These are phyloP conservation scores for Dovyalis caffra DNA, from an alignment of 345 rosid genomes.

Conservation along the genomic window DNA sequence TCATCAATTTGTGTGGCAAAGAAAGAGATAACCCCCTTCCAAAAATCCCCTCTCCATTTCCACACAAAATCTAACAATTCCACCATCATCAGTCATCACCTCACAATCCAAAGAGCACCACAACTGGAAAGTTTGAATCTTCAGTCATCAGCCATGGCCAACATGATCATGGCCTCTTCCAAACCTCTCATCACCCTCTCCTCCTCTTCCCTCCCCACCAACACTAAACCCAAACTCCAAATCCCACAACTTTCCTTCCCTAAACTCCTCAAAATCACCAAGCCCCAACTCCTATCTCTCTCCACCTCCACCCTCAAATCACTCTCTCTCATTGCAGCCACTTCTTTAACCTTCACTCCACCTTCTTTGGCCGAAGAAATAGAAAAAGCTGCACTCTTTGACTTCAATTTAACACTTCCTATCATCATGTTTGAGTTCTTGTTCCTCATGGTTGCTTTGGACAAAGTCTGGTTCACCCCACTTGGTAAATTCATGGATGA, in stretches of 20 bases:
- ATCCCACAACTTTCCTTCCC: conserved; percentile 36
- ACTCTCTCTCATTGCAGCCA: conserved; percentile 55
- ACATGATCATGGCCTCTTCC: conserved; percentile 71
- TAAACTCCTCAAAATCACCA: conserved; percentile 34
- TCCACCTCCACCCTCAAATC: conserved; percentile 52
- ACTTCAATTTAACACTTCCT: conserved; percentile 89
- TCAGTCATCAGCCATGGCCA: conserved; percentile 52
- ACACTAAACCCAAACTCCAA: conserved; percentile 37
- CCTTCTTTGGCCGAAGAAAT: conserved; percentile 78
- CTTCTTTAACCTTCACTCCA: conserved; percentile 47
- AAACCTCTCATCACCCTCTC: conserved; percentile 34
- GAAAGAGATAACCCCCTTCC: conserved; percentile 44
- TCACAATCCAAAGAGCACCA: neutral
- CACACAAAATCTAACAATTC: neutral
- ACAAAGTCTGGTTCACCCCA: conserved; percentile 78
- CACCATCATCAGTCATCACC: neutral
- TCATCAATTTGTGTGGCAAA: conserved; percentile 66
- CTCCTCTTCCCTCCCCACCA: conserved; percentile 26
- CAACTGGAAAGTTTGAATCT: neutral
- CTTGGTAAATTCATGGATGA: conserved; percentile 89
- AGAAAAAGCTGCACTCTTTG: conserved; percentile 89
- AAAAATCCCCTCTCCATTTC: conserved; percentile 17
- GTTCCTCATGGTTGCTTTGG: conserved; percentile 77
- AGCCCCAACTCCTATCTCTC: conserved; percentile 34
- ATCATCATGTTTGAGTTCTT: conserved; percentile 79